Base-by-base conservation (phyloP, 1,284 basidiomycete genomes). In the Mixia osmundae region DNA sequence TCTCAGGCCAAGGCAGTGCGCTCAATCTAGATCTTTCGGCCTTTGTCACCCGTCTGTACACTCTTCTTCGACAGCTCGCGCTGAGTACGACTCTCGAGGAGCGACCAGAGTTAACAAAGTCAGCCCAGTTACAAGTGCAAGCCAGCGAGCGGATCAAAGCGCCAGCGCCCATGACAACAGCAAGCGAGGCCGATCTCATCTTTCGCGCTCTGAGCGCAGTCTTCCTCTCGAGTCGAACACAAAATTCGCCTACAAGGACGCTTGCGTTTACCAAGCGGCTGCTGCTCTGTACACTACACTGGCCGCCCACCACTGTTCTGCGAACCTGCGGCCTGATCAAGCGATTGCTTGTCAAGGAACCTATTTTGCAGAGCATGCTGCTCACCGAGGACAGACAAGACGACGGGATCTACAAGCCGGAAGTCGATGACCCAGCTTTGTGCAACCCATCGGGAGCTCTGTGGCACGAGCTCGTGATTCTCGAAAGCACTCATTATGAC, bases 1-100 rank as follows among this genome's bases (percentile, higher is more conserved):
- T 97, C 29, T 76, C 76, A 12, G 91, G 89, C 9, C 91, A 99
- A 69, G 87, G 79, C 40, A 89, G 97, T 61, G 78, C 87, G 16
- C 67, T 99, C 47, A 87, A 89, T 51, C 77, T 99, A 51, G 91
- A 97, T 61, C 64, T 97, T 33, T 68, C 64, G 47, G 89, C 91
- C 50, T 87, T 97, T 53, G 67, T 85, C 51, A 68, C 69, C 16
- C 53, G 58, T 16, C 55, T 64, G 4, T 64, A 60, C 44, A 50
- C 49, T 2, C 52, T 65, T 30, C 51, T 68, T 8, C 53, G 62
- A 6, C 61, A 61, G 0, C 53, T 67, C 3, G 57, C 60, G 2
- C 46, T 62, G 29, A 58, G 60, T 42, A 58, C 62, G 1, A 56
- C 56, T 7, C 53, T 67, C 37, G 62, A 66, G 44, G 58, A 62